Conservation (phyloP, 768 basidiomycete species). For the Mycena pura region DNA sequence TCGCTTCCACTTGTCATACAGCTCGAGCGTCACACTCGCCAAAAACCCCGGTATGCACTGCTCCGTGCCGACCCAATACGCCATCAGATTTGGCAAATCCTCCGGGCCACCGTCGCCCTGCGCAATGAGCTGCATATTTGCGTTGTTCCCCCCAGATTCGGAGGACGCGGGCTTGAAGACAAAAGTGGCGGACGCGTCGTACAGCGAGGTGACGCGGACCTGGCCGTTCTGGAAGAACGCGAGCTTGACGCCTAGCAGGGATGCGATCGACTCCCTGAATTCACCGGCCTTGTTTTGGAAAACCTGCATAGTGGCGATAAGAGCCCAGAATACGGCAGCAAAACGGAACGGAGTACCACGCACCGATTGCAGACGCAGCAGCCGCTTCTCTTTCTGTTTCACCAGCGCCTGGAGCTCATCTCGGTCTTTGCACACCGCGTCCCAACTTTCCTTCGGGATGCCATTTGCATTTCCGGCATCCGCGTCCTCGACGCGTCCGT, state of each 20-base stretch:
- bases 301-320: conserved; percentile 53
- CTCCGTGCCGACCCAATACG: conserved; percentile 86
- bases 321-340: neutral
- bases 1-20: conserved; percentile 78
- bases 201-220: conserved; percentile 89
- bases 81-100: conserved; percentile 76
- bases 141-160: no score
- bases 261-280: conserved; percentile 89
- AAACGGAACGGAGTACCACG: conserved; percentile 8
- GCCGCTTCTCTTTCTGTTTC: conserved; percentile 81
- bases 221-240: conserved; percentile 92
- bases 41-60: conserved; percentile 90
- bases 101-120: conserved; percentile 78
- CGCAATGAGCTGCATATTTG: conserved; percentile 75
- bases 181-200: conserved; percentile 86
- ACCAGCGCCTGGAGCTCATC: conserved; percentile 67
- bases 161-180: conserved; percentile 73
- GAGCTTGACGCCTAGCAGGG: conserved; percentile 90
- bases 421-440: conserved; percentile 73
- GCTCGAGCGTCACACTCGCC: conserved; percentile 87
- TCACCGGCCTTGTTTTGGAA: conserved; percentile 87
- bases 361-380: conserved; percentile 83
- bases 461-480: conserved; percentile 42
- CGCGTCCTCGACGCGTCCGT: conserved; percentile 25
- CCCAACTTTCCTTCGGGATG: conserved; percentile 84